Evolutionary conservation across 306 rosid genomes (phyloP).

Genomic region (Gillenia trifoliata): DNA sequence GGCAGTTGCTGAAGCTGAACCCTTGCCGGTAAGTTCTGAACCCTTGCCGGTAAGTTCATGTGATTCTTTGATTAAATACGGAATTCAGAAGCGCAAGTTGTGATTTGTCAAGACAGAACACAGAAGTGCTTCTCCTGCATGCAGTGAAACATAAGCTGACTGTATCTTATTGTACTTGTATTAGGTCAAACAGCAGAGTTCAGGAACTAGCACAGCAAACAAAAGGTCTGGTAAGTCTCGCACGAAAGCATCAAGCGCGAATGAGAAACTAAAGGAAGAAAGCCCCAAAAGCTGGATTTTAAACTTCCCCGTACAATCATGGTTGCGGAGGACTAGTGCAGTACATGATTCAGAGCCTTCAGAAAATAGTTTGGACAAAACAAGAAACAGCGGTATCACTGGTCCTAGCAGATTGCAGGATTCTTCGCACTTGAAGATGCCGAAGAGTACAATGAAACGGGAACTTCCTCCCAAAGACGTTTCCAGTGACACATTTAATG

Average conservation of each 20-base stretch:
- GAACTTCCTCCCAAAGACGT: conserved; percentile 17
- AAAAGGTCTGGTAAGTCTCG: conserved; percentile 24
- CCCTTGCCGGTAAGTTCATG: conserved; percentile 37
- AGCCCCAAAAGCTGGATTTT: conserved; percentile 27
- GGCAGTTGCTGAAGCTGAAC: conserved; percentile 35
- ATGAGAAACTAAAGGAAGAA: conserved; percentile 23
- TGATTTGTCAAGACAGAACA: neutral
- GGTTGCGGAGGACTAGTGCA: conserved; percentile 23
- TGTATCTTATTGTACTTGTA: conserved; percentile 6
- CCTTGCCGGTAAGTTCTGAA: conserved; percentile 46
- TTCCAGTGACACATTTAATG: conserved; percentile 27
- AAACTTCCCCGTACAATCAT: conserved; percentile 22
- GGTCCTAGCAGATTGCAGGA: neutral
- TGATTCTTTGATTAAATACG: neutral
- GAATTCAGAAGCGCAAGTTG: neutral
- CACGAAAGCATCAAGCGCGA: conserved; percentile 13
- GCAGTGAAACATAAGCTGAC: conserved; percentile 13
- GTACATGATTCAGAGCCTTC: conserved; percentile 32
- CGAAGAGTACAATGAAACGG: neutral
- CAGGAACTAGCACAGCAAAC: conserved; percentile 21
- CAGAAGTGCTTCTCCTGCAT: neutral
- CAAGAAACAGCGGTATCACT: neutral
- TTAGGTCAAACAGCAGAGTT: conserved; percentile 32
- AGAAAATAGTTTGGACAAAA: conserved; percentile 8
- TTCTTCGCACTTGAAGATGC: no score